These are phyloP conservation scores for Globisporangium takayamanum DNA, from an alignment of 352 stramenopile genomes.

Conservation along the genomic window DNA sequence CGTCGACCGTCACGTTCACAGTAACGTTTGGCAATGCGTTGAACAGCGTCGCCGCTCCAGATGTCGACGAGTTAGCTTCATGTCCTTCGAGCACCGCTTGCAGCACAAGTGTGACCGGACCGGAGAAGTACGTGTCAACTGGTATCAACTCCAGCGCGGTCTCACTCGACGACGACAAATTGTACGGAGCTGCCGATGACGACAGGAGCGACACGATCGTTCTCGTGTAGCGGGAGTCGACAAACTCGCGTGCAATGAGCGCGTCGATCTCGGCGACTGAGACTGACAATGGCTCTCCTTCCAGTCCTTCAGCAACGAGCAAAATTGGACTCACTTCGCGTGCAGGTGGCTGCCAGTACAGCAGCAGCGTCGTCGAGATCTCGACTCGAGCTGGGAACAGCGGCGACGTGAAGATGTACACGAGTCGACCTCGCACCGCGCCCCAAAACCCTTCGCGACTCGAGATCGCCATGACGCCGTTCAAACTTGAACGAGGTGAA, in stretches of 20 bases:
- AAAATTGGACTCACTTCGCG: background rate
- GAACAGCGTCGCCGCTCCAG: background rate
- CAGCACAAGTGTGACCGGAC: background rate
- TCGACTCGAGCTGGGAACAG: constrained; percentile 9
- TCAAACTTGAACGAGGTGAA: background rate
- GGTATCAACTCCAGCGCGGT: no score
- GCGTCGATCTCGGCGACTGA: background rate
- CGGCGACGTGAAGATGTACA: constrained; percentile 18
- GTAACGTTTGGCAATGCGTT: constrained; percentile 15
- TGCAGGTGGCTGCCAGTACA: background rate
- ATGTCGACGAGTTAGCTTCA: constrained; percentile 4
- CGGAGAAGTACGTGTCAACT: background rate
- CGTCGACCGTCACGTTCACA: constrained; percentile 13
- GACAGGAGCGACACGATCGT: background rate
- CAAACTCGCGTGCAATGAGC: background rate
- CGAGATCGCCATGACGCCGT: background rate
- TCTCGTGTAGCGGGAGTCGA: background rate
- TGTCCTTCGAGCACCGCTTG: background rate
- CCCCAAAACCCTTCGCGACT: background rate
- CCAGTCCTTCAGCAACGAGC: background rate
- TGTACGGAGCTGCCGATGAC: background rate
- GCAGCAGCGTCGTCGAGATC: constrained; percentile 3
- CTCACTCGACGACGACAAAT: background rate
- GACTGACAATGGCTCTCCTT: background rate
- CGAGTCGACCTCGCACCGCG: constrained; percentile 6